Base-by-base conservation (phyloP, 331 rosid species). In the Acacia concinna region DNA sequence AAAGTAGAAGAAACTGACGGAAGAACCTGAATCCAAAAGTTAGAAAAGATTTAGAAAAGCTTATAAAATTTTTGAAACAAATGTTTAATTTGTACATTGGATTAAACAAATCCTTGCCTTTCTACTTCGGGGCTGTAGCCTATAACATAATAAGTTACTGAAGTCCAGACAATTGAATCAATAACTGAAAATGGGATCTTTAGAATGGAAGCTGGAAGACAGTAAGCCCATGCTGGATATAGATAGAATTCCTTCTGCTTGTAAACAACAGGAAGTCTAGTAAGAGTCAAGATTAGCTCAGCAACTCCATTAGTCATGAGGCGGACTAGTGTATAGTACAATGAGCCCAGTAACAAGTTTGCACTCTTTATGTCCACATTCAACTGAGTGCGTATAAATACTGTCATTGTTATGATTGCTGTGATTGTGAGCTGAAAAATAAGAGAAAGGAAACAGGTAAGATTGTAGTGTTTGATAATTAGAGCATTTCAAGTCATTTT, bases 181-280 rank as follows among this genome's bases (percentile, higher is more conserved):
- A 90, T 62, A 18, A 90, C 77, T 11, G 98, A 94, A 80, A 94
- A 87, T 74, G 96, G 98, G 77, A 94, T 75, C 78, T 91, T 94
- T 41, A 91, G 51, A 77, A 94, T 73, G 59, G 92, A 74, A 57
- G 98, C 81, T 17, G 98, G 98, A 84, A 94, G 81, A 28, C 94
- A 85, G 73, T 89, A 94, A 18, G 98, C 92, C 98, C 98, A 94
- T 15, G 98, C 94, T 43, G 94, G 97, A 81, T 92, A 92, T 40
- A 94, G 86, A 72, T 79, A 81, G 81, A 94, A 83, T 44, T 78
- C 84, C 34, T 84, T 83, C 85, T 94, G 97, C 80, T 94, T 94
- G 83, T 92, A 85, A 67, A 92, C 89, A 47, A 91, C 91, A 23
- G 92, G 91, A 32, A 94, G 85, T 83, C 98, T 88, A 41, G 89